Evolutionary conservation across 2,329 filamentous ascomycete species (phyloP).

Genomic region (Scedosporium minutisporum): DNA sequence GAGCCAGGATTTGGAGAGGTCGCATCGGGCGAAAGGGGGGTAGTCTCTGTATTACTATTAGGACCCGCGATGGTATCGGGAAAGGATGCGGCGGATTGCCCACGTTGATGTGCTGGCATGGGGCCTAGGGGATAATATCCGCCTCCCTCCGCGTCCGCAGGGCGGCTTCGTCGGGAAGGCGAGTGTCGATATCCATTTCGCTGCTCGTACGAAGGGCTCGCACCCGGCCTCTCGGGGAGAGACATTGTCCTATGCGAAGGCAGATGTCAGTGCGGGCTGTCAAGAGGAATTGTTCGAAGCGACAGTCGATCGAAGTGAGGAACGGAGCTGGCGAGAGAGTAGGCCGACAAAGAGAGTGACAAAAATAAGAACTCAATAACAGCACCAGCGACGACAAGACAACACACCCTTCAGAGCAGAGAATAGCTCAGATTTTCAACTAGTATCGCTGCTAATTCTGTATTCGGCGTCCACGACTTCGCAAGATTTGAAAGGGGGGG

Average conservation of each 20-base stretch:
- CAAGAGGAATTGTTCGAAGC: background rate
- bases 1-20: slow-evolving; percentile 10
- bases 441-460: background rate
- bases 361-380: background rate
- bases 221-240: slow-evolving; percentile 55
- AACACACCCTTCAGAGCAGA: background rate
- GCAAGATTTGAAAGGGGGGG: background rate
- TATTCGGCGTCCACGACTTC: background rate
- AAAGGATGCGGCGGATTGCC: slow-evolving; percentile 47
- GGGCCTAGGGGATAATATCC: slow-evolving; percentile 34
- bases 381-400: background rate
- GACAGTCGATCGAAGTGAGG: background rate
- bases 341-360: background rate
- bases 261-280: background rate
- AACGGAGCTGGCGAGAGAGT: background rate
- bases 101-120: slow-evolving; percentile 40
- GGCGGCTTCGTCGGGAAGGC: slow-evolving; percentile 53
- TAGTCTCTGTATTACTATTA: slow-evolving; percentile 45
- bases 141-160: slow-evolving; percentile 62
- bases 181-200: slow-evolving; percentile 58
- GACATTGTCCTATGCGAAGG: slow-evolving; percentile 41
- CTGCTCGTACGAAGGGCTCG: slow-evolving; percentile 50
- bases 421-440: background rate
- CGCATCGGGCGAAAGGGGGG: slow-evolving; percentile 42
- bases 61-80: slow-evolving; percentile 46